A percentile compares a stretch with the other conserved stretches of the same genome.
phyloP scores from a whole-genome alignment of 2,329 filamentous ascomycete genomes.

The Metarhizium robertsii region DNA sequence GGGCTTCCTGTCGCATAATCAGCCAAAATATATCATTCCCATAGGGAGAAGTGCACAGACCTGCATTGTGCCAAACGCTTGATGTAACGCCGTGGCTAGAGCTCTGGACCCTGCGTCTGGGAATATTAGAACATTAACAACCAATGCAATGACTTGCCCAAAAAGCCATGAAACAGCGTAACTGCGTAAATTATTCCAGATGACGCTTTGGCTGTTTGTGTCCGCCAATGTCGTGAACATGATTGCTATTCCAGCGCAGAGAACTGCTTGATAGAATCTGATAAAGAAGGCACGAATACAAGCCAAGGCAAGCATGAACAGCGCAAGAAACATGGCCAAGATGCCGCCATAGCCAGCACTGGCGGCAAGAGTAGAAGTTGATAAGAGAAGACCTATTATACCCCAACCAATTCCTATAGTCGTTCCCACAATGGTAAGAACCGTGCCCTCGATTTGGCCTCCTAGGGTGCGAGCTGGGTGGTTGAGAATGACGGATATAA shows the following conservation, averaged over 20 bases:
- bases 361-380: slow-evolving; percentile 37
- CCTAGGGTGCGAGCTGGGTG: slow-evolving; percentile 47
- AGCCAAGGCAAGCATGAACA: slow-evolving; percentile 42
- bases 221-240: slow-evolving; percentile 44
- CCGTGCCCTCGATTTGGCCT: slow-evolving; percentile 45
- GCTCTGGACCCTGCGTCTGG: slow-evolving; percentile 48
- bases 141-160: slow-evolving; percentile 43
- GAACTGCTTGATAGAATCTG: slow-evolving; percentile 43
- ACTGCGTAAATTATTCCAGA: slow-evolving; percentile 40
- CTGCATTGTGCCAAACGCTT: slow-evolving; percentile 37
- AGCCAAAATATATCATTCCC: neutral
- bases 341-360: slow-evolving; percentile 42
- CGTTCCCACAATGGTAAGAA: slow-evolving; percentile 44
- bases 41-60: slow-evolving; percentile 16
- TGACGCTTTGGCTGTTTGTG: slow-evolving; percentile 29
- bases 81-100: slow-evolving; percentile 37
- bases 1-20: slow-evolving; percentile 17
- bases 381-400: slow-evolving; percentile 41
- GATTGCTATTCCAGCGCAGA: slow-evolving; percentile 46
- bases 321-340: slow-evolving; percentile 42
- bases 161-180: slow-evolving; percentile 48
- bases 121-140: slow-evolving; percentile 37
- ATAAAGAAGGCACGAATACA: slow-evolving; percentile 47
- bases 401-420: slow-evolving; percentile 47
- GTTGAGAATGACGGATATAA: slow-evolving; percentile 47